Percentiles rank a stretch among this genome's conserved stretches.
These are phyloP conservation scores for Pythium phragmitis DNA, from an alignment of 352 stramenopile species.

Conservation along the genomic window DNA sequence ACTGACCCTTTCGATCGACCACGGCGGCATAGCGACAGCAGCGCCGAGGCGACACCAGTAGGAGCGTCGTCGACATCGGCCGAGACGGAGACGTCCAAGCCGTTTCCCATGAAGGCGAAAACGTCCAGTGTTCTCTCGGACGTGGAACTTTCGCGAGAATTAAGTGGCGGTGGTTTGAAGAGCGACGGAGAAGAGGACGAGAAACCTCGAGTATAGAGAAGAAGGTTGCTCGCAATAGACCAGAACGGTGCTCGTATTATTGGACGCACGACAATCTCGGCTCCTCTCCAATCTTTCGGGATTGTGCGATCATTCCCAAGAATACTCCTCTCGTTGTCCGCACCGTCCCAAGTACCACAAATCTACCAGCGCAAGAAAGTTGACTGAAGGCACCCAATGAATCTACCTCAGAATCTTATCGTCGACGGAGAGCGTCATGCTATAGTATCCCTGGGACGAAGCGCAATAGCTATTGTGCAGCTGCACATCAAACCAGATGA, in stretches of 20 bases:
- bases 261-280: neutral
- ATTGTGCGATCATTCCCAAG: neutral
- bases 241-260: neutral
- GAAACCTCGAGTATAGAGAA: conserved; percentile 6
- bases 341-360: too few relatives aligned
- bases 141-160: conserved; percentile 44
- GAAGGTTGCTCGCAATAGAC: neutral
- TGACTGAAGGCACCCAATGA: neutral
- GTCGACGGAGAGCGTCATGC: neutral
- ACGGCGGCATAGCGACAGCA: conserved; percentile 29
- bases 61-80: conserved; percentile 7
- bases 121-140: conserved; percentile 58
- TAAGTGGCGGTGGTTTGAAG: conserved; percentile 36
- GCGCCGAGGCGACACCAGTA: conserved; percentile 13
- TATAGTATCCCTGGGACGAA: conserved; percentile 10
- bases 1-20: neutral
- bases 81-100: conserved; percentile 9
- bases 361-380: neutral
- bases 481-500: neutral
- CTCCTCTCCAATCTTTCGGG: neutral
- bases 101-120: conserved; percentile 37
- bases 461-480: conserved; percentile 1
- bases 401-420: neutral
- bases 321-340: neutral
- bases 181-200: conserved; percentile 37